Evolutionary conservation across 331 rosid genomes (phyloP), one percentile per base, ranked within the genome.

Genomic region (Quercus phellos): DNA sequence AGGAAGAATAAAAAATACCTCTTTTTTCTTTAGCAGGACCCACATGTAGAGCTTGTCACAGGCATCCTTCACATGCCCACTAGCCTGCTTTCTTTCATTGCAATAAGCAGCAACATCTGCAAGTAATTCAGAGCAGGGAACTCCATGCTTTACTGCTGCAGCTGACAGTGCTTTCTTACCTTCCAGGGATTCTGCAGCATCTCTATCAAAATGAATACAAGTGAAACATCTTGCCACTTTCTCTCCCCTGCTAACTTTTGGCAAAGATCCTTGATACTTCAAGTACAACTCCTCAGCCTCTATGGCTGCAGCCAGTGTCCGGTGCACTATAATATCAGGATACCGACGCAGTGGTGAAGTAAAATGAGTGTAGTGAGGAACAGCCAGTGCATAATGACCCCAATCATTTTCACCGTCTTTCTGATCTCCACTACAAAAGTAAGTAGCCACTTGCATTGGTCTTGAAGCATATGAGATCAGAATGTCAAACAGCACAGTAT

Each of bases 251-350:
- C 51, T 60, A 67, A 70, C 74, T 69, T 76, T 80, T 30, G 64
- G 82, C 67, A 77, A 77, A 16, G 35, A 29, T 66, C 77, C 79
- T 73, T 16, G 84, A 66, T 74, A 83, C 82, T 89, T 85, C 82
- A 86, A 67, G 81, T 82, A 92, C 58, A 80, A 68, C 77, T 88
- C 88, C 89, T 95, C 98, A 24, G 97, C 99, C 80, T 95, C 99
- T 70, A 95, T 46, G 56, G 74, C 83, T 24, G 98, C 96, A 68
- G 93, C 94, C 51, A 95, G 88, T 10, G 82, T 87, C 73, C 99
- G 94, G 75, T 95, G 99, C 69, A 95, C 96, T 43, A 95, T 72
- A 68, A 95, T 91, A 90, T 95, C 99, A 19, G 99, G 88, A 89
- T 93, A 95, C 38, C 96, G 90, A 9, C 96, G 97, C 70, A 95